phyloP scores from a whole-genome alignment of 768 basidiomycete genomes.

The Boletus sensibilis region DNA sequence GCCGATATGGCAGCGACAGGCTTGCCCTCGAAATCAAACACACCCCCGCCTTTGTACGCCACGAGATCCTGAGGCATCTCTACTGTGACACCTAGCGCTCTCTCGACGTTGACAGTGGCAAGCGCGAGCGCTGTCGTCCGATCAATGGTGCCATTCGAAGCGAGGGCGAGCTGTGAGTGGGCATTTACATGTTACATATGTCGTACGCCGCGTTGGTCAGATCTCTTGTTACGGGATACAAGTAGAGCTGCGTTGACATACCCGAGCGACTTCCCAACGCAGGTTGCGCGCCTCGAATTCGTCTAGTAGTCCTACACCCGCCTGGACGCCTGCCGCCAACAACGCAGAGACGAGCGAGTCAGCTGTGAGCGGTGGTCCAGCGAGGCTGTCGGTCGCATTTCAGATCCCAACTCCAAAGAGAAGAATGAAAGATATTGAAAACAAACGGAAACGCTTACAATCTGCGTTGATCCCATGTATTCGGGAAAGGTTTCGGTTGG shows the following conservation, averaged over 20 bases:
- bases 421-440: background rate
- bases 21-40: slow-evolving; percentile 39
- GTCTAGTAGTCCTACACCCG: slow-evolving; percentile 52
- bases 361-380: slow-evolving; percentile 66
- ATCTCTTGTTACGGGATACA: too few relatives aligned
- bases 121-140: slow-evolving; percentile 37
- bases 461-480: slow-evolving; percentile 61
- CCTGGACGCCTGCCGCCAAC: slow-evolving; percentile 58
- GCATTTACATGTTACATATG: background rate
- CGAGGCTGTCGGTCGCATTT: slow-evolving; percentile 40
- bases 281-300: slow-evolving; percentile 33
- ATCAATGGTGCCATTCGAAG: slow-evolving; percentile 39
- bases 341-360: slow-evolving; percentile 56
- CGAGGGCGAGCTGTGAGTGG: slow-evolving; percentile 35
- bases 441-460: slow-evolving; percentile 42
- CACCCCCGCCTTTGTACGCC: slow-evolving; percentile 38
- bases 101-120: slow-evolving; percentile 42
- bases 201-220: background rate
- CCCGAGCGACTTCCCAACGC: slow-evolving; percentile 41
- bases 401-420: background rate
- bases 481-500: slow-evolving; percentile 61
- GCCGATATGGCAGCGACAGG: slow-evolving; percentile 38
- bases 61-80: slow-evolving; percentile 37
- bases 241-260: slow-evolving; percentile 16
- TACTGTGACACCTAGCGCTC: slow-evolving; percentile 36